Evolutionary conservation across 768 basidiomycete genomes (phyloP).

Genomic region (Amanita subjunquillea): DNA sequence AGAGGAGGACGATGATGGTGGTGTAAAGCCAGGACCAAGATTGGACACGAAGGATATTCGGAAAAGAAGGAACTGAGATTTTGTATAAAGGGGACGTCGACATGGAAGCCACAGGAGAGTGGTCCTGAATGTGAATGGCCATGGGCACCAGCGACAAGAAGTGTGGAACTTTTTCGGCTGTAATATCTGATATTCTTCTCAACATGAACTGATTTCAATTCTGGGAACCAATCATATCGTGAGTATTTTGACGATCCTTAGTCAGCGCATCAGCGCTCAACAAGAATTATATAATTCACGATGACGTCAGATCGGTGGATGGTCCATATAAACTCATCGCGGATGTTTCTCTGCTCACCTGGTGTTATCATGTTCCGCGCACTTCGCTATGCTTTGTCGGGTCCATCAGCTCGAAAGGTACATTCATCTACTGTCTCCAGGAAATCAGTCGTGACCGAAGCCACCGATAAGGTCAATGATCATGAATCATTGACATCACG

Average conservation of each 20-base stretch:
- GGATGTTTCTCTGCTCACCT: too few relatives aligned
- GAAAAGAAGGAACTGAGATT: slow-evolving; percentile 37
- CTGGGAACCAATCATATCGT: slow-evolving; percentile 26
- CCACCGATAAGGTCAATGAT: slow-evolving; percentile 27
- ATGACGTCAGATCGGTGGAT: background rate
- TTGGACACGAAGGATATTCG: slow-evolving; percentile 22
- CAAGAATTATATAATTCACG: too few relatives aligned
- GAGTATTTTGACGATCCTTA: background rate
- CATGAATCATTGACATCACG: too few relatives aligned
- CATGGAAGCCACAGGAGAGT: slow-evolving; percentile 26
- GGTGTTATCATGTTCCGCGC: background rate
- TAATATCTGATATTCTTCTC: slow-evolving; percentile 10
- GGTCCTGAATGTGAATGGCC: slow-evolving; percentile 23
- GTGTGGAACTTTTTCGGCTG: slow-evolving; percentile 9
- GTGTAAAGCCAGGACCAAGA: slow-evolving; percentile 55
- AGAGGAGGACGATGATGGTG: slow-evolving; percentile 52
- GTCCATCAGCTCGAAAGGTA: slow-evolving; percentile 15
- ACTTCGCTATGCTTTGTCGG: slow-evolving; percentile 15
- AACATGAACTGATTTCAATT: slow-evolving; percentile 28
- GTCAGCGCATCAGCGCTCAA: background rate
- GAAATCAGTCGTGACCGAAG: slow-evolving; percentile 31
- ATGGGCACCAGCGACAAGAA: slow-evolving; percentile 18
- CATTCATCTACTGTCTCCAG: slow-evolving; percentile 23
- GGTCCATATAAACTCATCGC: background rate
- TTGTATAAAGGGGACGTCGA: slow-evolving; percentile 38